Evolutionary conservation across 2,329 filamentous ascomycete species (phyloP), one percentile per base, ranked within the genome.

Genomic region (Pseudohalonectria lignicola): DNA sequence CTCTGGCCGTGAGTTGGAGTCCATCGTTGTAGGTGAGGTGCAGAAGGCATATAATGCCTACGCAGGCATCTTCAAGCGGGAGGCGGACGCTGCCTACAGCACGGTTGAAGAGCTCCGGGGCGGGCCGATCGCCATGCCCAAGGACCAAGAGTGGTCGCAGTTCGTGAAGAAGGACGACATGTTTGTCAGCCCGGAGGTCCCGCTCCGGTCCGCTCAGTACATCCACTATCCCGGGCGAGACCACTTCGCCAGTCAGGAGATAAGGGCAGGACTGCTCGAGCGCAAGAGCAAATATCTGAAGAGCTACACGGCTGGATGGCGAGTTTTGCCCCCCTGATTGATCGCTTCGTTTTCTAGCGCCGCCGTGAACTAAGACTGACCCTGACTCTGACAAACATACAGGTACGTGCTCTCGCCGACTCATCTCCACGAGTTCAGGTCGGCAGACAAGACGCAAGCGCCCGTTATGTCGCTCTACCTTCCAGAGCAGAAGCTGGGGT

Each of bases 201-300:
- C 88, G 5, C 64, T 94, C 42, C 77, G 92, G 39, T 75, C 79
- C 37, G 61, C 86, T 16, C 77, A 93, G 51, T 82, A 85, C 45
- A 93, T 98, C 47, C 76, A 85, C 42, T 98, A 96, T 55, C 88
- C 88, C 15, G 92, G 92, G 31, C 86, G 86, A 54, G 76, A 94
- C 50, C 84, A 94, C 57, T 79, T 84, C 43, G 77, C 85, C 38
- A 59, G 86, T 69, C 55, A 84, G 43, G 90, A 96, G 59, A 84
- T 98, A 38, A 74, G 88, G 43, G 86, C 86, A 16, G 92, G 92
- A 3, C 79, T 95, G 61, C 67, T 98, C 26, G 92, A 98, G 66
- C 82, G 92, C 48, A 96, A 96, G 77, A 94, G 87, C 73, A 98
- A 96, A 56, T 98, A 96, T 53, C 66, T 98, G 44, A 96, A 95